phyloP scores from a whole-genome alignment of 345 rosid species.

The Arabidopsis thaliana region DNA sequence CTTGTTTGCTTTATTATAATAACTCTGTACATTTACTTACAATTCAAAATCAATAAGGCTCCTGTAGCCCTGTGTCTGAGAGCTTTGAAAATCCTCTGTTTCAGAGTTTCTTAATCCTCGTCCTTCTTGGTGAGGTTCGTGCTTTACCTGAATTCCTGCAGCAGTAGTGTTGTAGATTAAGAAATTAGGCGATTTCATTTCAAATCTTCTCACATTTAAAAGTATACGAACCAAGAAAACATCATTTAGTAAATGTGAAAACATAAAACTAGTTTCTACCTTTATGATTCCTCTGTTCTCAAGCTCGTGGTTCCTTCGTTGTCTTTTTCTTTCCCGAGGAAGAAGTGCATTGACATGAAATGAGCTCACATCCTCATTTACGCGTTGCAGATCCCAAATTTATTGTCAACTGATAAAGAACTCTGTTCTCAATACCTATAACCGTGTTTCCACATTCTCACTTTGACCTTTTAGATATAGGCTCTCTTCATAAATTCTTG shows the following conservation, averaged over 20 bases:
- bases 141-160: not conserved
- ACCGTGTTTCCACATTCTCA: not conserved
- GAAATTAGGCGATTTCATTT: not conserved
- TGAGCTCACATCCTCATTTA: conserved; percentile 16
- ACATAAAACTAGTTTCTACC: not conserved
- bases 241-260: not conserved
- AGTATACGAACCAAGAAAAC: not conserved
- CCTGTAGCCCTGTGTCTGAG: not conserved
- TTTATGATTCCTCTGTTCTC: too few relatives aligned
- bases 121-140: too few relatives aligned
- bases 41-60: not conserved
- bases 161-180: not conserved
- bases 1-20: not conserved
- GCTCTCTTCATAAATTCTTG: not conserved
- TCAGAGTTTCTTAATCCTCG: not conserved
- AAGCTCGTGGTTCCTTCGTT: too few relatives aligned
- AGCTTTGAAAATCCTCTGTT: not conserved
- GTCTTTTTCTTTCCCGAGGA: too few relatives aligned
- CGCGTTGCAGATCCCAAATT: not conserved
- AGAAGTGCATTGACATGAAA: too few relatives aligned
- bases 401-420: too few relatives aligned
- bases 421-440: not conserved
- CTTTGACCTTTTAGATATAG: conserved; percentile 6
- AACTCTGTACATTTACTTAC: not conserved
- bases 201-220: not conserved